Evolutionary conservation across 2,329 filamentous ascomycete genomes (phyloP).

Genomic region (Fonsecaea multimorphosa): DNA sequence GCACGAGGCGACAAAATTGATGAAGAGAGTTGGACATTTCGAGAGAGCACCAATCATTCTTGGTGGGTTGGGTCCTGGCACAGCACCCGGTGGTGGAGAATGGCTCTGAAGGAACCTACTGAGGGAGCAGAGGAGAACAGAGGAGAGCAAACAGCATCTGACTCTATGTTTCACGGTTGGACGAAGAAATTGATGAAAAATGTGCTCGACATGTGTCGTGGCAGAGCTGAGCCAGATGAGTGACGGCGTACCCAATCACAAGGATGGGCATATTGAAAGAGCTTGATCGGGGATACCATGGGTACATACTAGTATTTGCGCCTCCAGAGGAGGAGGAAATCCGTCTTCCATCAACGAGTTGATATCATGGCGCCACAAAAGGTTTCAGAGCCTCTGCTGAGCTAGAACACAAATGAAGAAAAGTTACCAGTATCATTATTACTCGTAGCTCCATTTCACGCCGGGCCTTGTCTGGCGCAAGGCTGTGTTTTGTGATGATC

Average conservation of each 20-base stretch:
- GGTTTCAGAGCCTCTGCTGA: neutral
- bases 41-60: constrained; percentile 2
- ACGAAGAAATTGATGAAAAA: constrained; percentile 7
- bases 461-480: neutral
- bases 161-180: neutral
- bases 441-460: neutral
- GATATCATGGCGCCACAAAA: neutral
- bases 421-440: too few species aligned
- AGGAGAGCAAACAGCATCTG: neutral
- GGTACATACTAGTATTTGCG: too few species aligned
- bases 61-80: constrained; percentile 13
- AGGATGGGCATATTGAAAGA: neutral
- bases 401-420: neutral
- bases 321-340: neutral
- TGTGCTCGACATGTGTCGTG: neutral
- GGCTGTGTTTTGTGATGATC: neutral
- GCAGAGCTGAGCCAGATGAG: neutral
- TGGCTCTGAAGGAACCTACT: constrained; percentile 26
- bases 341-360: neutral
- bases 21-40: constrained; percentile 8
- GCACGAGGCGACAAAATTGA: neutral
- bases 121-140: neutral
- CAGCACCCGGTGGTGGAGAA: constrained; percentile 30
- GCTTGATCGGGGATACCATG: neutral
- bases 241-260: neutral